Evolutionary conservation across 192 early-diverging fungal genomes (phyloP), one percentile per base, ranked within the genome.

Genomic region (Coemansia sp.): DNA sequence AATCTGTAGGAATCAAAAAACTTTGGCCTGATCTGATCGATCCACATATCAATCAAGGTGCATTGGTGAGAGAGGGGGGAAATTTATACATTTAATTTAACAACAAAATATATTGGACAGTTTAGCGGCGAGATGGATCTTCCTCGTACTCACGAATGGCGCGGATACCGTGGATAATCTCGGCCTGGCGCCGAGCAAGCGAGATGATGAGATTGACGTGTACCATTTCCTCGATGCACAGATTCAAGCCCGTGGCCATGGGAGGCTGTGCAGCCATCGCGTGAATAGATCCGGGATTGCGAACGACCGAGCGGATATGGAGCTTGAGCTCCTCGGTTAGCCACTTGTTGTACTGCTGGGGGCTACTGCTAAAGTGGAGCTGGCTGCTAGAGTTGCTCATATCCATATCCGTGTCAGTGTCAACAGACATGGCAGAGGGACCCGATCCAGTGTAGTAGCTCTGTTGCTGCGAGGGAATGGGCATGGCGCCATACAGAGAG

Each of bases 151-250:
- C 75, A 46, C 73, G 72, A 40, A 82, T 77, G 22, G 80, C 80
- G 8, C 80, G 80, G 29, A 82, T 71, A 6, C 52, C 75, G 41
- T 82, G 76, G 61, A 77, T 77, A 42, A 82, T 77, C 66, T 82
- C 80, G 8, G 80, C 80, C 75, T 82, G 80, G 34, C 80, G 75
- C 20, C 67, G 63, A 4, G 80, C 80, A 8, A 82, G 80, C 43
- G 80, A 82, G 27, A 82, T 65, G 3, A 82, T 68, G 18, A 82
- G 69, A 49, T 82, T 82, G 29, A 82, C 72, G 49, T 74, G 80
- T 3, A 82, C 62, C 72, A 82, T 77, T 64, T 82, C 80, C 49
- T 77, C 80, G 15, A 74, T 63, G 40, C 72, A 72, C 38, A 82
- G 65, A n/a, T 66, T 75, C n/a, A 82, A 70, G 1, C 72, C 80